Evolutionary conservation across 768 basidiomycete genomes (phyloP).

Genomic region (Coprinopsis cinerea): DNA sequence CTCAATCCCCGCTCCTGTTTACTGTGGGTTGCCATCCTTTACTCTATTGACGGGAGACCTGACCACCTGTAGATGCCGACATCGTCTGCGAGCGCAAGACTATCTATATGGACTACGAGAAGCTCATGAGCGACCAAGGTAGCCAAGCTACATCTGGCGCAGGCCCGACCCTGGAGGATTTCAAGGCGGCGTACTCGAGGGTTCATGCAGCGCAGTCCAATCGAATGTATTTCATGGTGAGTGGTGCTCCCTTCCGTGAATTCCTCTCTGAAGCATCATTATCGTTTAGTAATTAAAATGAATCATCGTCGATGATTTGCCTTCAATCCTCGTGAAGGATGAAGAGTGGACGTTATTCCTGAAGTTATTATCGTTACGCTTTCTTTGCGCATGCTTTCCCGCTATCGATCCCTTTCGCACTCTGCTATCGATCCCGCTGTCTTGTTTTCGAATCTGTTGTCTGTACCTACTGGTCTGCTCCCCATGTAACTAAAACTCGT

Average conservation of each 20-base stretch:
- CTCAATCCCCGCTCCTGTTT: conserved; percentile 80
- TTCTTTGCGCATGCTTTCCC: no score
- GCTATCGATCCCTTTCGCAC: no score
- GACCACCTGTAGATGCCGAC: conserved; percentile 55
- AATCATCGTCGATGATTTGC: no score
- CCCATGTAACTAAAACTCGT: neutral
- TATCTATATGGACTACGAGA: conserved; percentile 71
- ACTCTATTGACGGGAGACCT: conserved; percentile 11
- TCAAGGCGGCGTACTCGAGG: conserved; percentile 40
- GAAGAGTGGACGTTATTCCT: no score
- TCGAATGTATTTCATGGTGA: conserved; percentile 58
- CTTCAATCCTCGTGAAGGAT: no score
- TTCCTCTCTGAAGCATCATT: no score
- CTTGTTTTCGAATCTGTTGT: neutral
- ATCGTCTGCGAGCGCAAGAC: conserved; percentile 79
- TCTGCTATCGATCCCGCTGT: no score
- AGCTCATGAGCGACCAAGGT: conserved; percentile 52
- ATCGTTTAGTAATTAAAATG: no score
- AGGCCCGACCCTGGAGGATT: conserved; percentile 38
- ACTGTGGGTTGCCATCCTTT: conserved; percentile 45
- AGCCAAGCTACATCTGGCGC: conserved; percentile 39
- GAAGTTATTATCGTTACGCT: no score
- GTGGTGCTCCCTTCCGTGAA: no score
- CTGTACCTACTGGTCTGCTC: no score
- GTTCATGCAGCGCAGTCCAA: conserved; percentile 44